These are phyloP conservation scores for Calcarisporium arbuscula DNA, from an alignment of 2,329 filamentous ascomycete genomes.

Conservation along the genomic window DNA sequence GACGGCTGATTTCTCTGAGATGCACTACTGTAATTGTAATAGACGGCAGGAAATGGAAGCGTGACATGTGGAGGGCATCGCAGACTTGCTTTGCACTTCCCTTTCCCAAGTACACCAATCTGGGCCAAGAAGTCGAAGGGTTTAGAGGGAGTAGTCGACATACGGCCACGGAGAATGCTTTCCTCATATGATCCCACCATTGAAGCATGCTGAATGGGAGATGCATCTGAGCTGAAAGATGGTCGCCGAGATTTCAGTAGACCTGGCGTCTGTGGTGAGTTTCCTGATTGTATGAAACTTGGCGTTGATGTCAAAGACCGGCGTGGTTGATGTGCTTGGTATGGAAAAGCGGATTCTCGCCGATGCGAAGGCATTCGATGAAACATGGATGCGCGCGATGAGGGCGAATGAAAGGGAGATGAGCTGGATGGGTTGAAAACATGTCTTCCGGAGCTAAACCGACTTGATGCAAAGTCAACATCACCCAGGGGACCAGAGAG, in stretches of 20 bases:
- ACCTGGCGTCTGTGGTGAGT: constrained; percentile 44
- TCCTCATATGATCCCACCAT: constrained; percentile 99
- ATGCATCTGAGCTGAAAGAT: constrained; percentile 67
- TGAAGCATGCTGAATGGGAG: constrained; percentile 78
- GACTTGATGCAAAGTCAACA: constrained; percentile 39
- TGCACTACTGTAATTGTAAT: constrained; percentile 90
- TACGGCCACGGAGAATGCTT: constrained; percentile 86
- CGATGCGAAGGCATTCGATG: constrained; percentile 32
- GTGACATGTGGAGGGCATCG: constrained; percentile 86
- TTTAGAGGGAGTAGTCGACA: constrained; percentile 93
- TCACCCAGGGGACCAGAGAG: constrained; percentile 48
- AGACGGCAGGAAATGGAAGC: constrained; percentile 87
- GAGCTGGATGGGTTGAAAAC: constrained; percentile 61
- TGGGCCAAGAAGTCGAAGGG: constrained; percentile 90
- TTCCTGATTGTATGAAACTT: constrained; percentile 27
- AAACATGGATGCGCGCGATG: constrained; percentile 21
- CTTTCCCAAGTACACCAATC: constrained; percentile 85
- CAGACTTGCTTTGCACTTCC: constrained; percentile 79
- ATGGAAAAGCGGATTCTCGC: constrained; percentile 57
- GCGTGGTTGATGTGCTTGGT: constrained; percentile 73
- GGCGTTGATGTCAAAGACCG: constrained; percentile 63
- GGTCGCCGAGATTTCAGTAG: constrained; percentile 54
- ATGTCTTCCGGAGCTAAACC: constrained; percentile 49
- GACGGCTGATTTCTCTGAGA: constrained; percentile 58
- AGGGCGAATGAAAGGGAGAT: constrained; percentile 35